These are phyloP conservation scores for Adansonia digitata DNA, from an alignment of 345 rosid species.

Conservation along the genomic window DNA sequence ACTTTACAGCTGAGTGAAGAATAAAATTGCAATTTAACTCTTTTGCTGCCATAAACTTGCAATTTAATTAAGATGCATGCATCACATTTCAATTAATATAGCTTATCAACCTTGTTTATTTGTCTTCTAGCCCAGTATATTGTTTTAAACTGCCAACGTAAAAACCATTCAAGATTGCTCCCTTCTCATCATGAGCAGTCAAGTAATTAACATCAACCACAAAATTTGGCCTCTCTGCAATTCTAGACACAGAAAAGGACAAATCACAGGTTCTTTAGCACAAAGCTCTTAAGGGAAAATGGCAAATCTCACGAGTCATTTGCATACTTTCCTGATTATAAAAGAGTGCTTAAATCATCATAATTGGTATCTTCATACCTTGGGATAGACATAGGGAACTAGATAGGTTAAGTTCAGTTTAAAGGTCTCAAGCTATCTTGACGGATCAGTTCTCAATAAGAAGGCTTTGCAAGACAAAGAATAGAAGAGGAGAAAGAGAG, in stretches of 20 bases:
- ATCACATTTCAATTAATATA: background rate
- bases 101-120: background rate
- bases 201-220: background rate
- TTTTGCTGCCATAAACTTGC: too few species aligned
- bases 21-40: background rate
- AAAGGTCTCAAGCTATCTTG: too few species aligned
- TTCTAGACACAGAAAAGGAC: background rate
- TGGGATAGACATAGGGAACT: too few species aligned
- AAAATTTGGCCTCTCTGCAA: background rate
- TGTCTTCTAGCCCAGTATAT: background rate
- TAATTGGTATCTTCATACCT: too few species aligned
- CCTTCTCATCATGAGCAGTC: background rate
- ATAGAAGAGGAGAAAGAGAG: too few species aligned
- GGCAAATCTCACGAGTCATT: background rate
- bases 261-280: too few species aligned
- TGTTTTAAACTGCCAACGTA: background rate
- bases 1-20: background rate
- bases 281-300: background rate
- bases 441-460: too few species aligned
- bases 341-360: too few species aligned
- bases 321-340: too few species aligned
- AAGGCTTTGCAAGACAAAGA: too few species aligned
- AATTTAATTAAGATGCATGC: background rate
- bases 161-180: background rate
- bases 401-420: too few species aligned